A percentile compares a stretch with the other conserved stretches of the same genome.
phyloP scores from a whole-genome alignment of 805 yeast genomes.

The Metschnikowia cubensis region DNA sequence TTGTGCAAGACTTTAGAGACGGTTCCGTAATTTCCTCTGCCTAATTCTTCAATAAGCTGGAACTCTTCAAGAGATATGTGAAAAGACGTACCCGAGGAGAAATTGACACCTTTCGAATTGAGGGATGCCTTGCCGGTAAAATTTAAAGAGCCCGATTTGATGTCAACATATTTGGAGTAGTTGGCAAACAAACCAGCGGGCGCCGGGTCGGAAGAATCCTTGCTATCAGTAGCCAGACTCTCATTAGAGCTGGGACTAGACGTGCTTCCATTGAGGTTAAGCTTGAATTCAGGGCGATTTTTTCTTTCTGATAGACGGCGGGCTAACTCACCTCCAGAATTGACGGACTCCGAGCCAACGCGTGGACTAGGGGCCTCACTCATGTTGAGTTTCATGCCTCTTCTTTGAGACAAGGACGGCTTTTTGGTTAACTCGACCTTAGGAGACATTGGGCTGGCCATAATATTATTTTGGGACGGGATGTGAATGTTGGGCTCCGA shows the following conservation, averaged over 20 bases:
- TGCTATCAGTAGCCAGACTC: conserved; percentile 17
- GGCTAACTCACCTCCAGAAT: conserved; percentile 33
- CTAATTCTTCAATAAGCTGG: conserved; percentile 80
- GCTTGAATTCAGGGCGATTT: conserved; percentile 37
- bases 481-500: neutral
- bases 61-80: conserved; percentile 81
- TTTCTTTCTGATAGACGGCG: conserved; percentile 38
- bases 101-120: conserved; percentile 88
- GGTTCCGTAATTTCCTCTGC: conserved; percentile 95
- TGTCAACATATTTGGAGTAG: conserved; percentile 84
- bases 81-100: conserved; percentile 83
- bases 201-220: conserved; percentile 11
- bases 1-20: conserved; percentile 90
- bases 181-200: conserved; percentile 64
- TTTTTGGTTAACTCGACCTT: conserved; percentile 25
- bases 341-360: conserved; percentile 10
- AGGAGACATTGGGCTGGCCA: conserved; percentile 1
- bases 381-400: conserved; percentile 52
- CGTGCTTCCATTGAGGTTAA: conserved; percentile 24
- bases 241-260: conserved; percentile 19
- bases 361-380: conserved; percentile 19
- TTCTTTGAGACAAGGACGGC: conserved; percentile 48
- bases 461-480: conserved; percentile 1
- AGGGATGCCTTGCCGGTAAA: conserved; percentile 92
- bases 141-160: conserved; percentile 85